A percentile compares a stretch with the other conserved stretches of the same genome.
phyloP scores from a whole-genome alignment of 306 rosid genomes.

The Dalbergia cultrata region DNA sequence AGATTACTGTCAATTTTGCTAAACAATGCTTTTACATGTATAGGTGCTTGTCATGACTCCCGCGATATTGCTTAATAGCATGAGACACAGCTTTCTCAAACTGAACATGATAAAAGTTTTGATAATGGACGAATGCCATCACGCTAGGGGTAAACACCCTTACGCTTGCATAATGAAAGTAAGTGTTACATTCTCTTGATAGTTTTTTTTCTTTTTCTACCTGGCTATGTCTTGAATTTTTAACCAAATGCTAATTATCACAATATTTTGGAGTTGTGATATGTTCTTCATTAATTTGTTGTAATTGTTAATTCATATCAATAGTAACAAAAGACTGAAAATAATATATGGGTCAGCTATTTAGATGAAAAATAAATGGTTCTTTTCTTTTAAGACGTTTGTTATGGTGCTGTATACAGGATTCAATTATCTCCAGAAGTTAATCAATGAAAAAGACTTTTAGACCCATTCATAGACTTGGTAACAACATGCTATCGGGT shows the following conservation, averaged over 20 bases:
- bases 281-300: conserved; percentile 17
- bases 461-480: too few relatives aligned
- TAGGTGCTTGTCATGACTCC: conserved; percentile 97
- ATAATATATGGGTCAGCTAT: too few relatives aligned
- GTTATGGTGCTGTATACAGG: neutral
- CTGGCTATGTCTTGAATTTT: too few relatives aligned
- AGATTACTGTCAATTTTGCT: neutral
- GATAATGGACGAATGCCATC: conserved; percentile 92
- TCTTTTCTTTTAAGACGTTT: neutral
- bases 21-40: conserved; percentile 31
- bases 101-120: conserved; percentile 80
- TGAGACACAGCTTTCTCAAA: conserved; percentile 77
- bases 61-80: conserved; percentile 66
- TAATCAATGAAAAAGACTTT: neutral
- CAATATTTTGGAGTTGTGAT: too few relatives aligned
- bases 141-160: conserved; percentile 71
- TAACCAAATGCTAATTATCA: too few relatives aligned
- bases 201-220: too few relatives aligned
- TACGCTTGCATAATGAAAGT: conserved; percentile 85
- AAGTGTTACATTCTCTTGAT: conserved; percentile 42
- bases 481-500: too few relatives aligned
- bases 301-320: neutral
- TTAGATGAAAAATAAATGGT: neutral
- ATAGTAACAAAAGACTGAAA: neutral
- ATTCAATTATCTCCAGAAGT: conserved; percentile 4